These are phyloP conservation scores for Musa schizocarpa DNA, from an alignment of 176 grass and related monocot genomes.

Conservation along the genomic window DNA sequence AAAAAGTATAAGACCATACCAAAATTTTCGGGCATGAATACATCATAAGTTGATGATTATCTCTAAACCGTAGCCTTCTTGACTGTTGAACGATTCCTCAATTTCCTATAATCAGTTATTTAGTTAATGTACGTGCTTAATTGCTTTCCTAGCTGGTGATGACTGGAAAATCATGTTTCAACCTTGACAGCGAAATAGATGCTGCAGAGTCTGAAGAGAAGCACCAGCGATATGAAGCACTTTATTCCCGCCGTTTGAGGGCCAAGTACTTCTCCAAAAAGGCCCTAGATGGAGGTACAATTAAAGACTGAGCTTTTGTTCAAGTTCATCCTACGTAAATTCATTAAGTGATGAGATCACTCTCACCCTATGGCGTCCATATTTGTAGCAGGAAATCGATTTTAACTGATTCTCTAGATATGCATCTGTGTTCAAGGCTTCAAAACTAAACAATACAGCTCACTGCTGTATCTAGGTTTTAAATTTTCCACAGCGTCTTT, in stretches of 20 bases:
- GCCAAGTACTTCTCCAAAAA: conserved; percentile 26
- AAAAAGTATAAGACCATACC: no score
- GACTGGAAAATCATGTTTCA: background rate
- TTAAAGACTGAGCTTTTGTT: background rate
- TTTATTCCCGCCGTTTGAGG: conserved; percentile 17
- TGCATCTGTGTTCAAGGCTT: background rate
- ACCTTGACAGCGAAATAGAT: conserved; percentile 7
- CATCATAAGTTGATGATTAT: background rate
- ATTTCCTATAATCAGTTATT: background rate
- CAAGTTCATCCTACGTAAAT: background rate
- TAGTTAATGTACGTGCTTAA: background rate
- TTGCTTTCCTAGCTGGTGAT: background rate
- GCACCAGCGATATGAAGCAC: conserved; percentile 10
- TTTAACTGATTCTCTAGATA: background rate
- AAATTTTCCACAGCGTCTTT: background rate
- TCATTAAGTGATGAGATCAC: background rate
- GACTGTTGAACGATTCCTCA: background rate
- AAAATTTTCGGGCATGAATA: no score
- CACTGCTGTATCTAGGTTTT: background rate
- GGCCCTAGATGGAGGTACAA: conserved; percentile 20
- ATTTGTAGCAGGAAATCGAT: background rate
- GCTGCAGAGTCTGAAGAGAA: conserved; percentile 15
- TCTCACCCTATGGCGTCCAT: background rate
- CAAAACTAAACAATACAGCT: background rate
- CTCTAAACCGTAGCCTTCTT: background rate